Evolutionary conservation across 202 grass and related monocot genomes (phyloP).

Genomic region (Saccharum hybrid): DNA sequence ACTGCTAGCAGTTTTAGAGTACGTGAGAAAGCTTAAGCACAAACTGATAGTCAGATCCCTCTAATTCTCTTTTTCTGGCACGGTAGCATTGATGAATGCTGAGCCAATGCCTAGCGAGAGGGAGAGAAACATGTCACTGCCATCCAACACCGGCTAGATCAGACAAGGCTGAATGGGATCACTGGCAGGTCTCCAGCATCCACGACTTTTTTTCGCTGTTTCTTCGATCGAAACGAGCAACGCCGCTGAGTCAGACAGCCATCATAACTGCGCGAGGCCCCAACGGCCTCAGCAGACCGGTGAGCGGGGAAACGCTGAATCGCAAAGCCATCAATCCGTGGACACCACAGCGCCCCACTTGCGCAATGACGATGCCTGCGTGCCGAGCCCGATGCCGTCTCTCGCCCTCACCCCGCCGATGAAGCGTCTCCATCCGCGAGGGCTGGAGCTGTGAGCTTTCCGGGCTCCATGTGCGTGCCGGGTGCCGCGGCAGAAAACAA

Average conservation of each 20-base stretch:
- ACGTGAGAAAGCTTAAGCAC: slow-evolving; percentile 5
- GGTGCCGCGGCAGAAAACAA: slow-evolving; percentile 27
- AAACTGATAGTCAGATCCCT: slow-evolving; percentile 3
- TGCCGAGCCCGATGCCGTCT: neutral
- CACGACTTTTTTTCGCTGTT: slow-evolving; percentile 34
- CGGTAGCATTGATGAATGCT: slow-evolving; percentile 21
- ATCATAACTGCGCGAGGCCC: slow-evolving; percentile 44
- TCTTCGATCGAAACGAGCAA: slow-evolving; percentile 26
- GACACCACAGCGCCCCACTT: slow-evolving; percentile 44
- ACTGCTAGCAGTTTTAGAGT: neutral
- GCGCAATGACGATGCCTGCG: slow-evolving; percentile 34
- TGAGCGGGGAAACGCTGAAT: slow-evolving; percentile 5
- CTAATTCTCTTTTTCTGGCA: slow-evolving; percentile 6
- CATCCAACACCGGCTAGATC: slow-evolving; percentile 12
- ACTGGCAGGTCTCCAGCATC: slow-evolving; percentile 36
- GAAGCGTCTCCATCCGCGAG: neutral
- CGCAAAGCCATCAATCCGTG: slow-evolving; percentile 45
- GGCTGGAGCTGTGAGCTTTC: slow-evolving; percentile 37
- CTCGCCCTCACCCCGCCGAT: neutral
- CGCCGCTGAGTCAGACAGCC: slow-evolving; percentile 7
- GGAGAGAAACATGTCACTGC: neutral
- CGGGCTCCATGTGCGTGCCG: slow-evolving; percentile 35
- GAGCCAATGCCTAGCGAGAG: neutral
- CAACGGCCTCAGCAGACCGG: slow-evolving; percentile 24
- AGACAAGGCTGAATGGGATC: slow-evolving; percentile 17